phyloP scores from a whole-genome alignment of 1,139 yeast genomes.

The Taphrina flavorubra region DNA sequence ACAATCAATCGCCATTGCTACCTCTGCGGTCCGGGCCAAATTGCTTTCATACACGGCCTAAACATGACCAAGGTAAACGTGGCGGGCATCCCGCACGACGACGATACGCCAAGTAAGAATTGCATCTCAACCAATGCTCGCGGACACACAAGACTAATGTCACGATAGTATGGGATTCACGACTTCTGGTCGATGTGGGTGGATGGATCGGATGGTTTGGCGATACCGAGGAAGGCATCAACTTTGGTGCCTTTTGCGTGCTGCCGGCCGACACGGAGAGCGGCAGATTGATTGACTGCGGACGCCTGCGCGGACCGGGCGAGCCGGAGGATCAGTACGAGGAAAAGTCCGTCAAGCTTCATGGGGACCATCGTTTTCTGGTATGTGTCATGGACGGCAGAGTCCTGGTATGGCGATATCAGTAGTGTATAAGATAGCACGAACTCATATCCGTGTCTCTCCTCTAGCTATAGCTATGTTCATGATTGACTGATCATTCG shows the following conservation, averaged over 20 bases:
- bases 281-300: slow-evolving; percentile 17
- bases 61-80: slow-evolving; percentile 17
- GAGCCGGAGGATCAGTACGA: slow-evolving; percentile 34
- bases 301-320: slow-evolving; percentile 26
- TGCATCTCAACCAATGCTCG: too few relatives aligned
- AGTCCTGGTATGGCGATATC: slow-evolving; percentile 16
- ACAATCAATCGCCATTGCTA: slow-evolving; percentile 26
- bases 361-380: slow-evolving; percentile 9
- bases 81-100: slow-evolving; percentile 12
- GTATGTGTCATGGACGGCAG: slow-evolving; percentile 27
- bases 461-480: too few relatives aligned
- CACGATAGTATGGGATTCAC: slow-evolving; percentile 21
- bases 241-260: slow-evolving; percentile 21
- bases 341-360: slow-evolving; percentile 1
- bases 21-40: slow-evolving; percentile 16
- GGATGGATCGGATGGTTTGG: slow-evolving; percentile 32
- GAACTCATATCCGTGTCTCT: too few relatives aligned
- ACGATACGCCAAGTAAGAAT: slow-evolving; percentile 18
- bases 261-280: slow-evolving; percentile 7
- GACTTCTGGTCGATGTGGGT: slow-evolving; percentile 17
- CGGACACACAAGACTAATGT: too few relatives aligned
- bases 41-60: slow-evolving; percentile 11
- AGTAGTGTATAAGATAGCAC: too few relatives aligned
- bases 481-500: too few relatives aligned
- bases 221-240: slow-evolving; percentile 22